These are phyloP conservation scores for Filosporella fistucella DNA, from an alignment of 495 filamentous ascomycete genomes.

Conservation along the genomic window DNA sequence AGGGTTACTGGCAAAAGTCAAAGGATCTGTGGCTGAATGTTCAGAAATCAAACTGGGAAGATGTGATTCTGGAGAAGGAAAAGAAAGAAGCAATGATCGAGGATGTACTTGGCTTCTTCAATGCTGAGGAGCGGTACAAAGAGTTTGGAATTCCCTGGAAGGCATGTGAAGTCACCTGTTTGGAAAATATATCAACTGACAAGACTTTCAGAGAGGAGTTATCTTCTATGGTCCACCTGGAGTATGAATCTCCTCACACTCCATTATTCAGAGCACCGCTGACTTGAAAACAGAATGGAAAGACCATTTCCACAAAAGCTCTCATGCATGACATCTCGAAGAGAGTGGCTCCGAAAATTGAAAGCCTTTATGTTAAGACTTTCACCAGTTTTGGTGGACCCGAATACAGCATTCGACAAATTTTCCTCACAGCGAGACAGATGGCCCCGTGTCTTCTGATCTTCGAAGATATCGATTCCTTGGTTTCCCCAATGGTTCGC, in stretches of 20 bases:
- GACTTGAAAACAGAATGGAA: conserved; percentile 43
- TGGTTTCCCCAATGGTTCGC: conserved; percentile 47
- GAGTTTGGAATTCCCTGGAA: conserved; percentile 63
- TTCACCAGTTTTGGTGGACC: conserved; percentile 35
- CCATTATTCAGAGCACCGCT: not conserved
- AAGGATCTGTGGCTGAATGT: conserved; percentile 52
- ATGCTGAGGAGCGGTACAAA: conserved; percentile 44
- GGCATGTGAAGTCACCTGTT: conserved; percentile 9
- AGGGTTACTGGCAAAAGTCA: conserved; percentile 55
- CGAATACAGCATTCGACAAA: conserved; percentile 37
- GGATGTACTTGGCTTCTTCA: conserved; percentile 59
- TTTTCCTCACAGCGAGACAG: conserved; percentile 47
- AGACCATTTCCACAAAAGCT: conserved; percentile 67
- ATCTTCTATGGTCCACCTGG: conserved; percentile 58
- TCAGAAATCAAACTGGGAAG: conserved; percentile 52
- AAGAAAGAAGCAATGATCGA: conserved; percentile 56
- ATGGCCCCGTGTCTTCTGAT: conserved; percentile 48
- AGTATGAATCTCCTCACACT: conserved; percentile 7
- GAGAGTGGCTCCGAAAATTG: conserved; percentile 29
- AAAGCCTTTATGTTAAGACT: conserved; percentile 52
- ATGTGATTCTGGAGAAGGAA: conserved; percentile 58
- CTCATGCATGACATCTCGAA: conserved; percentile 53
- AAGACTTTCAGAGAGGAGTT: conserved; percentile 40
- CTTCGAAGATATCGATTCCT: conserved; percentile 64
- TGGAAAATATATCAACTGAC: not conserved